Evolutionary conservation across 257 asterid species (phyloP), one percentile per base, ranked within the genome.

Genomic region (Solanum dulcamara): DNA sequence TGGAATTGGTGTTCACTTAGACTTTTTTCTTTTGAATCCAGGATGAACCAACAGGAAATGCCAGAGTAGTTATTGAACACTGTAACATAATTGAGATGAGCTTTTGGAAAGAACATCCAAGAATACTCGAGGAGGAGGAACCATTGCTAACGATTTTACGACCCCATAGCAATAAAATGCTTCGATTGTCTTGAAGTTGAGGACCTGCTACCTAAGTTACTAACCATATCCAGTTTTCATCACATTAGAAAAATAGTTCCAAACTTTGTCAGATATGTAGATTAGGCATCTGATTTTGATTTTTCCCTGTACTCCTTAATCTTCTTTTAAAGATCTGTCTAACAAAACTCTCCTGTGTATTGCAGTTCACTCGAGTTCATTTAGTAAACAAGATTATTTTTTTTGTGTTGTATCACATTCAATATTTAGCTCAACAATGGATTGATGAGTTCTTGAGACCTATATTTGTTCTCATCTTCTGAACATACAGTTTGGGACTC

Each of bases 41-140:
- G 83, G 62, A 77, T 46, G 62, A 77, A 77, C n/a, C 35, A 46
- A 75, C 66, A 89, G 87, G 67, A 91, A 91, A 87, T 86, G 87
- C 71, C 87, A 89, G 88, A 79, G 87, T 92, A 35, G 93, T 89
- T 38, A 90, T 96, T 44, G 89, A 85, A 68, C 86, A 92, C 83
- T 88, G 93, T 80, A 90, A 94, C 85, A 94, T 94, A 85, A 95
- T 95, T 28, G 98, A 90, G 42, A 26, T 87, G 11, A 87, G 88
- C 86, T 96, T 94, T 64, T 96, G 97, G 99, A 90, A 87, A 81
- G 91, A 88, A 66, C 98, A 93, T 84, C 91, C 94, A 9, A 84
- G 87, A n/a, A 93, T 94, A 87, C 95, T 96, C 44, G 86, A 87
- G n/a, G 93, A 90, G 80, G 80, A 86, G 38, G 50, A 44, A 37